Conservation (phyloP, 2,329 filamentous ascomycete genomes). For the Alternaria alternata region DNA sequence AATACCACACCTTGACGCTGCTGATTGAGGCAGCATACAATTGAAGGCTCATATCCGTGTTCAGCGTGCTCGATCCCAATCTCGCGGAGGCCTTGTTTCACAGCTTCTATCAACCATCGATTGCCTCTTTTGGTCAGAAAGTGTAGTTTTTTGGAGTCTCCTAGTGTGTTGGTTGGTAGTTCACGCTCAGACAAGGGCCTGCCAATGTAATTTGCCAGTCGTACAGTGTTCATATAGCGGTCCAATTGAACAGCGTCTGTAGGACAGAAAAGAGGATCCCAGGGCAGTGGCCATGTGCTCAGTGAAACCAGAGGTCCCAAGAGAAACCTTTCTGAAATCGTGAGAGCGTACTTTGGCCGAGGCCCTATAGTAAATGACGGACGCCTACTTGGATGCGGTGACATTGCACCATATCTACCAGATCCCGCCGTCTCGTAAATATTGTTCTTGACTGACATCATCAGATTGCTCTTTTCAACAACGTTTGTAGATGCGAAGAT, state of each 20-base stretch:
- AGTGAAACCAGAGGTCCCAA: conserved; percentile 30
- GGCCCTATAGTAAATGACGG: conserved; percentile 2
- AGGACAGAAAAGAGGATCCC: conserved; percentile 36
- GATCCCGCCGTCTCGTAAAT: conserved; percentile 9
- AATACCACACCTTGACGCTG: conserved; percentile 31
- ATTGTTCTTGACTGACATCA: conserved; percentile 18
- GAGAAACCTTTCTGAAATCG: conserved; percentile 31
- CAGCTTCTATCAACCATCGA: conserved; percentile 36
- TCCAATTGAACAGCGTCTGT: conserved; percentile 28
- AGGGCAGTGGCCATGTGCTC: conserved; percentile 36
- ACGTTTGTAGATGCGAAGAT: conserved; percentile 34
- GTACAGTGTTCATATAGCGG: conserved; percentile 22
- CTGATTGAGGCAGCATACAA: conserved; percentile 36
- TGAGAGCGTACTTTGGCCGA: conserved; percentile 19
- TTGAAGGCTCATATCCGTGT: conserved; percentile 16
- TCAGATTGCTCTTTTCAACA: conserved; percentile 33
- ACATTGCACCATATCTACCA: background rate
- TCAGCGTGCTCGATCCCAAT: conserved; percentile 35
- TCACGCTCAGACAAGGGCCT: conserved; percentile 15
- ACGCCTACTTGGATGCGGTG: background rate
- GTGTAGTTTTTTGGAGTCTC: conserved; percentile 35
- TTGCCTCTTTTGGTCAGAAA: conserved; percentile 36
- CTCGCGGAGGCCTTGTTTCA: conserved; percentile 32
- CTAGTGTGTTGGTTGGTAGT: conserved; percentile 26
- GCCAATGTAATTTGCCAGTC: background rate